These are phyloP conservation scores for Annona squamosa DNA, from an alignment of 164 flowering plant species.

Conservation along the genomic window DNA sequence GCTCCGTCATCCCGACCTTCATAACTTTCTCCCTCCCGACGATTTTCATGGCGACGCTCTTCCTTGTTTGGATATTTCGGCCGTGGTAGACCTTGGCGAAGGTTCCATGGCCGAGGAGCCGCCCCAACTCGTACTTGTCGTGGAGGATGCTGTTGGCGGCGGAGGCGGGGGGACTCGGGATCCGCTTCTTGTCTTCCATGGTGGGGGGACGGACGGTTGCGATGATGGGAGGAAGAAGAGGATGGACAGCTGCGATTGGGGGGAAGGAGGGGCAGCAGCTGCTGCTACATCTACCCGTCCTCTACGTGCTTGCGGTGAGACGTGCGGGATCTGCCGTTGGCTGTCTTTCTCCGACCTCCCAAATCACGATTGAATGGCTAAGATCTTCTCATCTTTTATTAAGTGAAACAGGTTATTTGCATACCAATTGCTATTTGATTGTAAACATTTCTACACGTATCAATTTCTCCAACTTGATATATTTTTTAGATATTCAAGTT, in stretches of 20 bases:
- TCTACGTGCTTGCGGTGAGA: slow-evolving; percentile 69
- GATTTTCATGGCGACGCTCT: slow-evolving; percentile 49
- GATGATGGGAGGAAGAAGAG: background rate
- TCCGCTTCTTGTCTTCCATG: background rate
- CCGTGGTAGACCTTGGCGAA: slow-evolving; percentile 53
- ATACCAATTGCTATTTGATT: no score
- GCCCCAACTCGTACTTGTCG: slow-evolving; percentile 31
- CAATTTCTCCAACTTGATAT: no score
- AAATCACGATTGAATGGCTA: slow-evolving; percentile 23
- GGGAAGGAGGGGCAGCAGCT: background rate
- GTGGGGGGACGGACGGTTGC: background rate
- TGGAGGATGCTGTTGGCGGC: slow-evolving; percentile 20
- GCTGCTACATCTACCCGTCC: slow-evolving; percentile 42
- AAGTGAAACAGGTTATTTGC: no score
- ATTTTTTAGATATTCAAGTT: no score
- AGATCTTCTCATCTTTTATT: slow-evolving; percentile 51
- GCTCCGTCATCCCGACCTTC: slow-evolving; percentile 53
- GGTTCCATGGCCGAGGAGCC: slow-evolving; percentile 29
- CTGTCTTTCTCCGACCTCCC: slow-evolving; percentile 10
- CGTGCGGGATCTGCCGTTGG: slow-evolving; percentile 32
- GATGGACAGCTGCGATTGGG: slow-evolving; percentile 20
- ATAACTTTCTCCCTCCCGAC: slow-evolving; percentile 49
- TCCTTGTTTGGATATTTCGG: slow-evolving; percentile 28
- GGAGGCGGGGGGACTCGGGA: no score
- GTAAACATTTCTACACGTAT: no score